Base-by-base conservation (phyloP, 495 filamentous ascomycete genomes). In the Penicillium lagena region DNA sequence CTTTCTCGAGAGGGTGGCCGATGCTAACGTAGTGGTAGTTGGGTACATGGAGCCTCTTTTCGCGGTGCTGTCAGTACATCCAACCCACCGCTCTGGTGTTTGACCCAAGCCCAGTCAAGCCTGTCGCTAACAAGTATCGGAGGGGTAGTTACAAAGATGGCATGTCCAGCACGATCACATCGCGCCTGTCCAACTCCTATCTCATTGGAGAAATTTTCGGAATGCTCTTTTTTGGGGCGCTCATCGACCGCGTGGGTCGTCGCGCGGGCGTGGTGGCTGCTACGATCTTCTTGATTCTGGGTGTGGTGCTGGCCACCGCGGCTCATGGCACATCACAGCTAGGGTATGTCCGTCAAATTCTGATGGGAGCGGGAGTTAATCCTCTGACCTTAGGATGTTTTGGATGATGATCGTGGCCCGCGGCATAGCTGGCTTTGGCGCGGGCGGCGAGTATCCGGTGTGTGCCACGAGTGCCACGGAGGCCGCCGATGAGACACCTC, bases 351-450 rank as follows among this genome's bases (percentile, higher is more conserved):
- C 1, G 15, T 2, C 9, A 2, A 14, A 7, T n/a, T n/a, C n/a
- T n/a, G n/a, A n/a, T n/a, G n/a, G n/a, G 4, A n/a, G 4, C 12
- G 22, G 22, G 22, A 22, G 22, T 4, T 22, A 4, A 22, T 6
- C 4, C 22, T 22, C 22, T 22, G 22, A 40, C 0, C 14, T n/a
- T 22, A 58, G 62, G 0, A 70, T 77, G 68, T 75, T 75, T 43
- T 76, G 70, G 72, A 76, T 78, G 70, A 68, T 80, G 62, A 69
- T 75, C 2, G 55, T 78, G 15, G 68, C 74, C 4, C 62, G 75
- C 14, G 76, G 74, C 9, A 58, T 77, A 27, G 67, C 67, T n/a
- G 76, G 76, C 2, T 73, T 80, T 42, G 75, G 76, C 0, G 63
- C 66, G 5, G 71, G 69, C 7, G 71, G 71, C 44, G 71, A 72